phyloP scores from a whole-genome alignment of 805 yeast species.

The Kodamaea hsintzibuensis region DNA sequence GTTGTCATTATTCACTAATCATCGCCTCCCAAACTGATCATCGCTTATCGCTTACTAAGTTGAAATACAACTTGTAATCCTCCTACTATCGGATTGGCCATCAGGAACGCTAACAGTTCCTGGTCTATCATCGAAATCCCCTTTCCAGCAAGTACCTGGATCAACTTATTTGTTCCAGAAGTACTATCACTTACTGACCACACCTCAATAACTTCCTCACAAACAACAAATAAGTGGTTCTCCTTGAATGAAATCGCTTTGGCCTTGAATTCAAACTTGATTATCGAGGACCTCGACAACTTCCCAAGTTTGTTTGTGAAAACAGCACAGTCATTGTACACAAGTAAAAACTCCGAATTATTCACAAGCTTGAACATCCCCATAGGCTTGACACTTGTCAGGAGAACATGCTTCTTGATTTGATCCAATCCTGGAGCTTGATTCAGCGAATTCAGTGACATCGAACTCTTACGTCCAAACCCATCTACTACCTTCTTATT shows the following conservation, averaged over 20 bases:
- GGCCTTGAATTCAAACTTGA: slow-evolving; percentile 46
- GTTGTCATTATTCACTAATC: too few species aligned
- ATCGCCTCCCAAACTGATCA: too few species aligned
- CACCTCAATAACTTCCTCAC: slow-evolving; percentile 70
- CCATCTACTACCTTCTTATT: slow-evolving; percentile 29
- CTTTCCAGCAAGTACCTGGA: slow-evolving; percentile 73
- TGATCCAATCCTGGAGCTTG: slow-evolving; percentile 29
- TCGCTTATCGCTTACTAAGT: not conserved
- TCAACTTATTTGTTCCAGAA: slow-evolving; percentile 46
- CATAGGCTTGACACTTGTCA: slow-evolving; percentile 50
- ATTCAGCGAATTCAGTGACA: slow-evolving; percentile 2
- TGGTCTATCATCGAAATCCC: slow-evolving; percentile 45
- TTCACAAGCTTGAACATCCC: slow-evolving; percentile 64
- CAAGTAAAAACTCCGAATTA: slow-evolving; percentile 52
- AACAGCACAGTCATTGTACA: slow-evolving; percentile 71
- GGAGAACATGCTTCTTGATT: slow-evolving; percentile 40
- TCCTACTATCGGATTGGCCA: slow-evolving; percentile 66
- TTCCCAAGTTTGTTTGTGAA: slow-evolving; percentile 61
- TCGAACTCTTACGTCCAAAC: slow-evolving; percentile 22
- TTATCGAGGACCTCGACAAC: slow-evolving; percentile 44
- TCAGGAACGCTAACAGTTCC: slow-evolving; percentile 27
- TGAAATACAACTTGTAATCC: slow-evolving; percentile 64
- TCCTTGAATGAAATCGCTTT: slow-evolving; percentile 33
- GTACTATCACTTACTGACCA: slow-evolving; percentile 55
- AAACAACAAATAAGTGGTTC: slow-evolving; percentile 45